Evolutionary conservation across 805 yeast genomes (phyloP), one percentile per base, ranked within the genome.

Genomic region (Candida sakaeoensis): DNA sequence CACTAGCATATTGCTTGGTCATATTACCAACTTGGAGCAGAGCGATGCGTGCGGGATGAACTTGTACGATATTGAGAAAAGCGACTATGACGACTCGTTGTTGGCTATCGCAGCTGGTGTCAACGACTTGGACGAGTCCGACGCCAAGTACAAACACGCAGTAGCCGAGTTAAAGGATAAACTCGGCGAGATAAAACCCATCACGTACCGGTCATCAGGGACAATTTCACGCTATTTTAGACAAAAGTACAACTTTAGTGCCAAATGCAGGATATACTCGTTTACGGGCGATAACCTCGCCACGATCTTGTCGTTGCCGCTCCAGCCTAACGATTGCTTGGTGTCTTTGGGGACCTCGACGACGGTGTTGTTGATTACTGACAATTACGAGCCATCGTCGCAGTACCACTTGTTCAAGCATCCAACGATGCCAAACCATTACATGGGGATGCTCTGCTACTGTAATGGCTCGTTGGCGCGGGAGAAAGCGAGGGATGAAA

Each of bases 1-100:
- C 23, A 80, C 91, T 5, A 76, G 87, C 21, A 64, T 90, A 9
- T 68, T 90, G 22, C 60, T 80, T 30, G 95, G 95, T 8, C 51
- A 68, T 40, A 65, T 85, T 32, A 70, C 82, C 3, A 71, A 74
- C 2, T 65, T 87, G 41, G 97, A 89, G 50, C 82, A 82, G 51
- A 79, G 87, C 10, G 97, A 90, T 61, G 95, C 86, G 2, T 87
- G 96, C 63, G 97, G 97, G 8, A 88, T 88, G 93, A 90, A 90
- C 52, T 53, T 89, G 34, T 88, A 86, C 66, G 90, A 86, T 58
- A 74, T 89, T 29, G 47, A 64, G n/a, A 64, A 74, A 8, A 66
- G 71, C 23, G 57, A 69, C 14, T 88, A 77, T 69, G 70, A 79
- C 53, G 75, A 74, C 8, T 70, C 71, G 10, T 68, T 88, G 28